Evolutionary conservation across 176 grass and related monocot species (phyloP).

Genomic region (Phyllostachys edulis): DNA sequence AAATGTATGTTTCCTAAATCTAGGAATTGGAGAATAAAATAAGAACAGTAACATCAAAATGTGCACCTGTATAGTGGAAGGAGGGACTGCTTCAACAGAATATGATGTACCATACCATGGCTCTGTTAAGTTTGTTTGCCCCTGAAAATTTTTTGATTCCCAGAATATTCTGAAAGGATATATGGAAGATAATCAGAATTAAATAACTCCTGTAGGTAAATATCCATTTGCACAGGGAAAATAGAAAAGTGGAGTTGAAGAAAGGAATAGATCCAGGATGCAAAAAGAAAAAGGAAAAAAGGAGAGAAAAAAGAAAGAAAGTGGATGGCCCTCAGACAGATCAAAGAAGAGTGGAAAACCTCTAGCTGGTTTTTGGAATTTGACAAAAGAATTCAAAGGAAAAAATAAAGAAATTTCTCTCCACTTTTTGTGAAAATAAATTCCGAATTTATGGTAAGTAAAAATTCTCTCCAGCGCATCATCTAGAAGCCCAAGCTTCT

Average conservation of each 20-base stretch:
- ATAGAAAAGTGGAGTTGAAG: conserved; percentile 1
- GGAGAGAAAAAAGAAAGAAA: conserved; percentile 3
- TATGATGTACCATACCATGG: conserved; percentile 90
- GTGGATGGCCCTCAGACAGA: neutral
- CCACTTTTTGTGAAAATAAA: neutral
- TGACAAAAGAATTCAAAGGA: neutral
- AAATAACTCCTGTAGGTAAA: neutral
- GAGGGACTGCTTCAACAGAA: conserved; percentile 64
- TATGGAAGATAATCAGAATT: conserved; percentile 21
- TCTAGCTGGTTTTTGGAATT: neutral
- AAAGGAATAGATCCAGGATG: neutral
- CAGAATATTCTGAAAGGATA: conserved; percentile 77
- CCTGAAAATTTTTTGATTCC: conserved; percentile 83
- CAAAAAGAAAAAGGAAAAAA: neutral
- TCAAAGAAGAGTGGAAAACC: neutral
- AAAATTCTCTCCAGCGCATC: neutral
- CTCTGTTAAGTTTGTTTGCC: conserved; percentile 63
- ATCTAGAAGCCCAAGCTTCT: conserved; percentile 10
- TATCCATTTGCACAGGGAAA: neutral
- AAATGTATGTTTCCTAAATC: conserved; percentile 11
- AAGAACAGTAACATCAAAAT: conserved; percentile 5
- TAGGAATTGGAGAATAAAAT: conserved; percentile 14
- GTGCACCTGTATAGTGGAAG: conserved; percentile 58
- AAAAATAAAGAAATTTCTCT: neutral
- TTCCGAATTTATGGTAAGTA: neutral